Percentiles rank a stretch among this genome's conserved stretches.
Evolutionary conservation across 176 grass and related monocot species (phyloP).

Genomic region (Lolium rigidum): DNA sequence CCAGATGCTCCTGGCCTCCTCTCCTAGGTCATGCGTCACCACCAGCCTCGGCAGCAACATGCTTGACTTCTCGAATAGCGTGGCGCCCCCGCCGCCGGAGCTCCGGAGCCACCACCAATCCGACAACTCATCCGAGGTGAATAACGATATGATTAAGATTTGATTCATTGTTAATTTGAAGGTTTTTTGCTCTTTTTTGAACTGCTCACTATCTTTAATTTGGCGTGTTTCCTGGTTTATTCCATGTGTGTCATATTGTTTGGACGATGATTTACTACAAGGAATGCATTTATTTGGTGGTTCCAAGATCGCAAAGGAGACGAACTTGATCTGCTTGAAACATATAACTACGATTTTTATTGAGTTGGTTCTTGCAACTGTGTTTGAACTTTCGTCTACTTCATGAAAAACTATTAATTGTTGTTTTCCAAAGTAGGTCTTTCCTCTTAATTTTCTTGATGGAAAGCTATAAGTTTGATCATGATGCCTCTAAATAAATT

Average conservation of each 20-base stretch:
- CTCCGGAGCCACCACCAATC: constrained; percentile 55
- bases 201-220: background rate
- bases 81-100: constrained; percentile 45
- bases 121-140: constrained; percentile 92
- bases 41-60: constrained; percentile 85
- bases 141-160: background rate
- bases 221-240: background rate
- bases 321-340: background rate
- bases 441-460: constrained; percentile 29
- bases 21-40: constrained; percentile 89
- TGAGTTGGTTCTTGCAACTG: constrained; percentile 5
- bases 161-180: background rate
- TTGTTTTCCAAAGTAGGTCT: constrained; percentile 27
- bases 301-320: background rate
- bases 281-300: background rate
- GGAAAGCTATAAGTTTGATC: constrained; percentile 37
- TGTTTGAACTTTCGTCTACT: background rate
- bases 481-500: constrained; percentile 28
- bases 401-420: constrained; percentile 19
- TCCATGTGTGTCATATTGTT: background rate
- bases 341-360: background rate
- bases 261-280: background rate
- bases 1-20: constrained; percentile 74
- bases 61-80: constrained; percentile 83
- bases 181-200: background rate